Percentiles rank a stretch among this genome's conserved stretches.
phyloP scores from a whole-genome alignment of 371 early-diverging fungal genomes.

The Syncephalastrum monosporum region DNA sequence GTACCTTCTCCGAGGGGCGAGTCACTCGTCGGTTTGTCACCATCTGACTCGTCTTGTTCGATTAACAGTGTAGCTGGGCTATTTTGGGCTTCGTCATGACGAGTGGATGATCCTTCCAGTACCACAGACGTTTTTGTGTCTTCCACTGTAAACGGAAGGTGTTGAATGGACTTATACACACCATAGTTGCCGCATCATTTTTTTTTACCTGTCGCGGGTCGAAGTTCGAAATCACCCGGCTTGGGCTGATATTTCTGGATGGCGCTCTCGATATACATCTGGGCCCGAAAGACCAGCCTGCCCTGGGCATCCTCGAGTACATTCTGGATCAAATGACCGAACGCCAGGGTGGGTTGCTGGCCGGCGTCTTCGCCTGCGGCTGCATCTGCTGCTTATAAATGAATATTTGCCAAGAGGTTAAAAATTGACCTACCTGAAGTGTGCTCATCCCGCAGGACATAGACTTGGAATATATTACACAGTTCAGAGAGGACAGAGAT shows the following conservation, averaged over 20 bases:
- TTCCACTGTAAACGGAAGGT: slow-evolving; percentile 2
- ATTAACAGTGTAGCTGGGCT: slow-evolving; percentile 41
- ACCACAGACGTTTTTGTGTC: slow-evolving; percentile 25
- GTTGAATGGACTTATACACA: slow-evolving; percentile 4
- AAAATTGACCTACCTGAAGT: slow-evolving; percentile 17
- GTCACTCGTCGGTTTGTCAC: neutral
- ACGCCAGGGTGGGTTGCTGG: slow-evolving; percentile 37
- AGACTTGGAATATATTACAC: slow-evolving; percentile 69
- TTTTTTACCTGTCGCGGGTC: slow-evolving; percentile 4
- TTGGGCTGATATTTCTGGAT: slow-evolving; percentile 76
- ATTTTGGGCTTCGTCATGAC: neutral
- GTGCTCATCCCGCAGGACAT: slow-evolving; percentile 55
- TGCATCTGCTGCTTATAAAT: neutral
- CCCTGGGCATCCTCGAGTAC: slow-evolving; percentile 85
- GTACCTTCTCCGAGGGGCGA: slow-evolving; percentile 33
- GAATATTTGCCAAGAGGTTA: neutral
- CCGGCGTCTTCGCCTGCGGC: slow-evolving; percentile 2
- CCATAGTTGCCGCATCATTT: neutral
- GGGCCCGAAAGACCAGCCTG: slow-evolving; percentile 81
- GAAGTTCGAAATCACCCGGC: slow-evolving; percentile 60
- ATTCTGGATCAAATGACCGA: slow-evolving; percentile 68
- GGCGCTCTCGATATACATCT: slow-evolving; percentile 74
- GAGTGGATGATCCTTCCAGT: slow-evolving; percentile 13
- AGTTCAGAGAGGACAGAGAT: slow-evolving; percentile 80
- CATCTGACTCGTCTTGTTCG: slow-evolving; percentile 34